Evolutionary conservation across 169 alveolate genomes (phyloP), one percentile per base, ranked within the genome.

Genomic region (Babesia ovis): DNA sequence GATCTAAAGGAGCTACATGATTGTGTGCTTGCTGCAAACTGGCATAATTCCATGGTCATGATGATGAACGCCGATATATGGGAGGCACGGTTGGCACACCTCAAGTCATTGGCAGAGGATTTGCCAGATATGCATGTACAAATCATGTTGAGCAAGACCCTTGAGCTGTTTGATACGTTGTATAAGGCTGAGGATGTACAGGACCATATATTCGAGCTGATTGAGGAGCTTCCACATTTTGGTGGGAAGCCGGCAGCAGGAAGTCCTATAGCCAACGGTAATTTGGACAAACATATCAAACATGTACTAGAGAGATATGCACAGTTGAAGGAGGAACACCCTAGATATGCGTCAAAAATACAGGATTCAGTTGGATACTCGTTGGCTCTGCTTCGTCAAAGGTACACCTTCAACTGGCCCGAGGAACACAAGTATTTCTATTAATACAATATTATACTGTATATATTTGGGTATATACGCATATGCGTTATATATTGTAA

Each of bases 401-500:
- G 83, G 48, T 69, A 69, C 56, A 70, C 83, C 14, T 79, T 79
- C 77, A 46, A 34, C 69, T 79, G 87, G 84, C 87, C 87, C 2
- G 84, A 79, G 64, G 87, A 79, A 48, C 83, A 69, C 70, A 69
- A 48, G 53, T 69, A 79, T 64, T 68, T 79, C 60, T 79, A 79
- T 53, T 79, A 56, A 46, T 45, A 35, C 61, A 45, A 31, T 23
- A 45, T 64, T 48, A 42, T 37, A 18, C 56, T 48, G 45, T 11
- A 32, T 14, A 27, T 5, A 32, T 55, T 22, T 16, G 34, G 42
- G n/a, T n/a, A 6, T 55, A 27, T 55, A 16, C 31, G 58, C 22
- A 37, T 3, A 37, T 23, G 29, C 66, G 16, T 32, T 5, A 31
- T 31, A 4, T 22, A 57, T 57, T 31, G 67, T 57, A 57, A 57